phyloP scores from a whole-genome alignment of 2,329 filamentous ascomycete species.

The Akanthomyces muscarius region DNA sequence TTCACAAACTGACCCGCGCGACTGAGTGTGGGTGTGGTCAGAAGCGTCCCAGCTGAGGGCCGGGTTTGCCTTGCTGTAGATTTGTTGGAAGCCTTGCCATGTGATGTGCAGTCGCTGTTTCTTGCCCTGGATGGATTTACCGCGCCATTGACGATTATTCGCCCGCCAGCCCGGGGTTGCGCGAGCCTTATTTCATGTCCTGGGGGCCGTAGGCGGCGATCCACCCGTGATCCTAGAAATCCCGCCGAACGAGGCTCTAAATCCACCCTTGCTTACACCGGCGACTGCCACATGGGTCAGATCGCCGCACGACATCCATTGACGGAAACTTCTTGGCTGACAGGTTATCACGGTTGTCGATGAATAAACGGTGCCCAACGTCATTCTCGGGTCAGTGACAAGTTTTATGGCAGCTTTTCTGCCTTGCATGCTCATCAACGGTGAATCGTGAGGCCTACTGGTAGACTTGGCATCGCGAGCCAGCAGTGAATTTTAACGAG shows the following conservation, averaged over 20 bases:
- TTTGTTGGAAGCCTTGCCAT: neutral
- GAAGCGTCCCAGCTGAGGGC: conserved; percentile 5
- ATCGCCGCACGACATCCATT: neutral
- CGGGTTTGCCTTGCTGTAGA: neutral
- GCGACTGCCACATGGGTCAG: neutral
- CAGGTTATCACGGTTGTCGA: neutral
- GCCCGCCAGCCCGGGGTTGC: neutral
- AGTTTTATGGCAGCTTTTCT: neutral
- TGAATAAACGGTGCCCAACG: neutral
- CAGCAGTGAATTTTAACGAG: neutral
- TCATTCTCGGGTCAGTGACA: neutral
- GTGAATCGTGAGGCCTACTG: neutral
- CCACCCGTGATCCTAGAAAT: neutral
- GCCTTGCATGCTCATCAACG: neutral
- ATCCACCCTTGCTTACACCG: conserved; percentile 3
- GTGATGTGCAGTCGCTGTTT: neutral
- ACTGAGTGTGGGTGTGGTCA: neutral
- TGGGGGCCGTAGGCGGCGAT: neutral
- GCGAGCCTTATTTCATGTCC: neutral
- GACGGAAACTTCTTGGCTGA: neutral
- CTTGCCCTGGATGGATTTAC: neutral
- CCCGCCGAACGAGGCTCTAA: neutral
- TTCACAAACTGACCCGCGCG: neutral
- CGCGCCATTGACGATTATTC: neutral
- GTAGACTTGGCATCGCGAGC: neutral